phyloP scores from a whole-genome alignment of 176 grass and related monocot genomes.

The Ensete glaucum region DNA sequence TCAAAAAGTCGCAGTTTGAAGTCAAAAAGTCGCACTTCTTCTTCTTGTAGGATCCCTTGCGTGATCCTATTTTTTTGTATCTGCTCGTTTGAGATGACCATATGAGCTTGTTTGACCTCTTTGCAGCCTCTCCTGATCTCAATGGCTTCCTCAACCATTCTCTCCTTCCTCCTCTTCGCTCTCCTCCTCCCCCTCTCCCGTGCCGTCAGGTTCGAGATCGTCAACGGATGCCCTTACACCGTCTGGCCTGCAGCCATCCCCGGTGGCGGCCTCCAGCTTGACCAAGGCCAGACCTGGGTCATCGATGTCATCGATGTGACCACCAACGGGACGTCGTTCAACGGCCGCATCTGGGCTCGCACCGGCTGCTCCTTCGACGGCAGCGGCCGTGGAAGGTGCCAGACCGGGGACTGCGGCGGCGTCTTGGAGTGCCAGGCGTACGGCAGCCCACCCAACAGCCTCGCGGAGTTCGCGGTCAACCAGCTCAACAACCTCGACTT shows the following conservation, averaged over 20 bases:
- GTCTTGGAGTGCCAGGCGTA: constrained; percentile 23
- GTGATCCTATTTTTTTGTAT: too few relatives aligned
- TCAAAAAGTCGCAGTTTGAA: too few relatives aligned
- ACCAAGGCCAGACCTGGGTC: background rate
- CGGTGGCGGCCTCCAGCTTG: background rate
- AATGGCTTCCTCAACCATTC: background rate
- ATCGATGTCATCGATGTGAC: constrained; percentile 22
- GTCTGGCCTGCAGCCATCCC: background rate
- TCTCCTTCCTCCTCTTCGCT: background rate
- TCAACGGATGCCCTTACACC: constrained; percentile 21
- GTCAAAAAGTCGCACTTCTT: too few relatives aligned
- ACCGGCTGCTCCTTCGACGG: constrained; percentile 53
- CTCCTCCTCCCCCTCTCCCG: background rate
- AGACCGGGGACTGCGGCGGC: constrained; percentile 49
- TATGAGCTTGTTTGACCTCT: too few relatives aligned
- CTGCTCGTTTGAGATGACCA: too few relatives aligned
- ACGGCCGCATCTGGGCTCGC: constrained; percentile 46
- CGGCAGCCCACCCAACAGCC: constrained; percentile 29
- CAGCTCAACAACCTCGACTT: constrained; percentile 26
- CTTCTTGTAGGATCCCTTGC: too few relatives aligned
- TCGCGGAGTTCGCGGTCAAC: constrained; percentile 36
- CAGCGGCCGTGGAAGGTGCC: constrained; percentile 25
- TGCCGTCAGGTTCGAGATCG: constrained; percentile 24
- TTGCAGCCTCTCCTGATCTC: too few relatives aligned
- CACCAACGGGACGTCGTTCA: background rate